A percentile compares a stretch with the other conserved stretches of the same genome.
Conservation (phyloP, 2,329 filamentous ascomycete genomes). For the Trichoderma brevicompactum region DNA sequence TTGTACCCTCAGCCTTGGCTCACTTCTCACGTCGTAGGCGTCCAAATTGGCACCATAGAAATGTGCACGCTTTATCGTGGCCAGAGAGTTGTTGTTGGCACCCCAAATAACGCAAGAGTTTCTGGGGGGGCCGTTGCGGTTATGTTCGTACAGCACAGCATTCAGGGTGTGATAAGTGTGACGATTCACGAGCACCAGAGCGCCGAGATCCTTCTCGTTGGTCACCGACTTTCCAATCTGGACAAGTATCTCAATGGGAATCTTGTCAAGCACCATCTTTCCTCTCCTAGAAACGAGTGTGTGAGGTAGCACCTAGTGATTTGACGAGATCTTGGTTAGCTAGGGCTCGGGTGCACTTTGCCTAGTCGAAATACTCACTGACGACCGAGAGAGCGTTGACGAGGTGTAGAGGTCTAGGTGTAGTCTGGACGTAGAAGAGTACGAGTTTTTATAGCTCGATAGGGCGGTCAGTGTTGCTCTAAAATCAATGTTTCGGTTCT, state of each 20-base stretch:
- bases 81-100: not conserved
- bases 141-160: not conserved
- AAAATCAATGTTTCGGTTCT: not conserved
- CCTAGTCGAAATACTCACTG: too few species aligned
- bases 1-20: not conserved
- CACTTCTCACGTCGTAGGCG: not conserved
- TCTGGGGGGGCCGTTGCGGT: not conserved
- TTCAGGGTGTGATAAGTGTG: not conserved
- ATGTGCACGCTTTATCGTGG: not conserved
- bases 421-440: too few species aligned
- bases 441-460: too few species aligned
- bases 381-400: too few species aligned
- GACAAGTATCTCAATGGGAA: not conserved
- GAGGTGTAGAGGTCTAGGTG: too few species aligned
- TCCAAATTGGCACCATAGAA: not conserved
- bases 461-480: too few species aligned
- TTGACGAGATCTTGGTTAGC: not conserved
- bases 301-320: not conserved
- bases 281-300: not conserved
- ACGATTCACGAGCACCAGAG: not conserved
- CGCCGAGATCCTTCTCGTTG: not conserved
- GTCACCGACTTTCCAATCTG: not conserved
- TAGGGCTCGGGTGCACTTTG: too few species aligned
- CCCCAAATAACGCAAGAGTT: not conserved
- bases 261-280: not conserved